Evolutionary conservation across 2,329 filamentous ascomycete genomes (phyloP).

Genomic region (Xylaria sp.): DNA sequence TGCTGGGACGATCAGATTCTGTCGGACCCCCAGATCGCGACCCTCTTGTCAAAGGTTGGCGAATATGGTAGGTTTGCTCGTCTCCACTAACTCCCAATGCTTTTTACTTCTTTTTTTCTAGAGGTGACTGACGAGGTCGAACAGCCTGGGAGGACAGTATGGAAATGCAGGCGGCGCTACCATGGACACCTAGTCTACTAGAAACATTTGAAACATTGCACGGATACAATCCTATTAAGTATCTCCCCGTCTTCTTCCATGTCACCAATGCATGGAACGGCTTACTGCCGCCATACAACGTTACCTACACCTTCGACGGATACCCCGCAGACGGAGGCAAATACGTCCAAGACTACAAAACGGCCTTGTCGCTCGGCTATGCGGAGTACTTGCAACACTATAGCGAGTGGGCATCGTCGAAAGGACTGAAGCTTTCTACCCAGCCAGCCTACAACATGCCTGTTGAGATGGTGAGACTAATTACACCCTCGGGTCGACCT

Average conservation of each 20-base stretch:
- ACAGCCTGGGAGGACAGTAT: not conserved
- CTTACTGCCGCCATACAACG: not conserved
- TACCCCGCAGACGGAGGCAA: not conserved
- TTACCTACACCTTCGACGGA: not conserved
- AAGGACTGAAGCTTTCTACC: not conserved
- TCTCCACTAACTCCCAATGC: not conserved
- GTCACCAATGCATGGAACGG: not conserved
- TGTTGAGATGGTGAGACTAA: not conserved
- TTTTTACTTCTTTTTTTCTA: not conserved
- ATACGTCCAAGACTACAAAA: not conserved
- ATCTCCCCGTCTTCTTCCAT: not conserved
- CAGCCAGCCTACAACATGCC: not conserved
- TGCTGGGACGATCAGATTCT: not conserved
- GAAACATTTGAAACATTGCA: not conserved
- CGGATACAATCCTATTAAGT: not conserved
- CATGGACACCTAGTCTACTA: not conserved
- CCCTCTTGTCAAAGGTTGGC: not conserved
- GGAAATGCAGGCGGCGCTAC: not conserved
- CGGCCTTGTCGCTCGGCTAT: not conserved
- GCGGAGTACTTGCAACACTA: not conserved
- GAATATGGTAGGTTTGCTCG: not conserved
- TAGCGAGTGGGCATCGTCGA: not conserved
- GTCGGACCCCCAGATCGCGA: not conserved
- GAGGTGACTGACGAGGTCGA: not conserved
- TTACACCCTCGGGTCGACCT: not conserved